These are phyloP conservation scores for Licmophora abbreviata DNA, from an alignment of 108 stramenopile genomes.

Conservation along the genomic window DNA sequence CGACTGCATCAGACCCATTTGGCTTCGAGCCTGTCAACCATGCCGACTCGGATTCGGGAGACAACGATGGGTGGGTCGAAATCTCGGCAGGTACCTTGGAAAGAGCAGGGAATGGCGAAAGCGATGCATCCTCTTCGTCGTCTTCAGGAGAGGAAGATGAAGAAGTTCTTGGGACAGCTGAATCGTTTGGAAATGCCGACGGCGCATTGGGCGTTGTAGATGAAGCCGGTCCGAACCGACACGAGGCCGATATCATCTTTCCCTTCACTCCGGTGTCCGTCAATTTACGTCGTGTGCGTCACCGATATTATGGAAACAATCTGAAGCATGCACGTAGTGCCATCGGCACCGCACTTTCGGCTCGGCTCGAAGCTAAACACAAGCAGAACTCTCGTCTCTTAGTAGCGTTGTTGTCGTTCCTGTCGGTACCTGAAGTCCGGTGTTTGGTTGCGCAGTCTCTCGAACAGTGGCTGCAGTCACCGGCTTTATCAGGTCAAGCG, in stretches of 20 bases:
- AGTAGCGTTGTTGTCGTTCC: constrained; percentile 40
- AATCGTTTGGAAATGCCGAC: not conserved
- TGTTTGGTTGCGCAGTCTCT: constrained; percentile 40
- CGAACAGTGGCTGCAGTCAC: constrained; percentile 75
- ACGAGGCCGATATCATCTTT: not conserved
- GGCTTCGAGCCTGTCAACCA: too few species aligned
- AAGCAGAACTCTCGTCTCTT: constrained; percentile 74
- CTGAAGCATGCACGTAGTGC: constrained; percentile 28
- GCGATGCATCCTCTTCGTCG: constrained; percentile 25
- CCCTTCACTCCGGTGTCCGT: constrained; percentile 1
- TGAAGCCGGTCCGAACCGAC: not conserved
- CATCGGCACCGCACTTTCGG: constrained; percentile 31
- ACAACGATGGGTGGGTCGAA: constrained; percentile 20
- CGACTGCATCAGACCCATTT: too few species aligned
- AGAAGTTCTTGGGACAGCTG: constrained; percentile 22
- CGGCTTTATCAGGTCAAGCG: constrained; percentile 65
- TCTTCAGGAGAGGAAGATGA: constrained; percentile 51
- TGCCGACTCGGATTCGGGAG: constrained; percentile 40
- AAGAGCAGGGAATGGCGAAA: not conserved
- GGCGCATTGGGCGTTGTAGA: constrained; percentile 5
- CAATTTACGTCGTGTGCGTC: constrained; percentile 34
- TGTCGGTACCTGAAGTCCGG: constrained; percentile 44
- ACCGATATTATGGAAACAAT: constrained; percentile 49
- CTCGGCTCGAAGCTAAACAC: constrained; percentile 55
- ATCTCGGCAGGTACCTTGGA: not conserved